A percentile compares a stretch with the other conserved stretches of the same genome.
phyloP scores from a whole-genome alignment of 352 stramenopile species.

The Globisporangium viniferum region DNA sequence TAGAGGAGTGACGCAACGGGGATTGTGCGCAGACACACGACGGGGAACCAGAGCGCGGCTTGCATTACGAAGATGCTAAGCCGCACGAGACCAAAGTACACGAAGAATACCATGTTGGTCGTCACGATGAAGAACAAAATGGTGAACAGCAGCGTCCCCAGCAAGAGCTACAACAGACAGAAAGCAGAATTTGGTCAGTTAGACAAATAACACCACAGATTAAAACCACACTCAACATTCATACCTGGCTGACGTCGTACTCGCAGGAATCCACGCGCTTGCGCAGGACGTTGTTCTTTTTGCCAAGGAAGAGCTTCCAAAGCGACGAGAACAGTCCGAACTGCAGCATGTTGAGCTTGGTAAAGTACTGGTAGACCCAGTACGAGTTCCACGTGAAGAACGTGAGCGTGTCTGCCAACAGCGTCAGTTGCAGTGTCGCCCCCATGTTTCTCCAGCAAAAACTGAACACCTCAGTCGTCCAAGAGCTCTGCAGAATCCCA shows the following conservation, averaged over 20 bases:
- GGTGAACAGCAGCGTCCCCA: conserved; percentile 93
- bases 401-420: conserved; percentile 68
- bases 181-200: background rate
- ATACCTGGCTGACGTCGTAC: conserved; percentile 90
- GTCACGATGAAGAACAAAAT: conserved; percentile 92
- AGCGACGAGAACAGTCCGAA: conserved; percentile 79
- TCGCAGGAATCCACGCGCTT: conserved; percentile 92
- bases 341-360: conserved; percentile 81
- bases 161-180: conserved; percentile 54
- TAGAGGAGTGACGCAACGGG: conserved; percentile 48
- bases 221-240: background rate
- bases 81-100: conserved; percentile 88
- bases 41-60: conserved; percentile 47
- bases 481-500: background rate
- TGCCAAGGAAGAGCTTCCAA: conserved; percentile 92
- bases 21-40: conserved; percentile 46
- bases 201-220: background rate
- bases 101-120: conserved; percentile 92
- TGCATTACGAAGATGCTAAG: conserved; percentile 37
- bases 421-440: conserved; percentile 67
- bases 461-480: background rate
- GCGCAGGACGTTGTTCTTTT: conserved; percentile 93
- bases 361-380: conserved; percentile 86
- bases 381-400: conserved; percentile 84
- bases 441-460: conserved; percentile 33